Evolutionary conservation across 441 rosid genomes (phyloP).

Genomic region (Mallotus repandus): DNA sequence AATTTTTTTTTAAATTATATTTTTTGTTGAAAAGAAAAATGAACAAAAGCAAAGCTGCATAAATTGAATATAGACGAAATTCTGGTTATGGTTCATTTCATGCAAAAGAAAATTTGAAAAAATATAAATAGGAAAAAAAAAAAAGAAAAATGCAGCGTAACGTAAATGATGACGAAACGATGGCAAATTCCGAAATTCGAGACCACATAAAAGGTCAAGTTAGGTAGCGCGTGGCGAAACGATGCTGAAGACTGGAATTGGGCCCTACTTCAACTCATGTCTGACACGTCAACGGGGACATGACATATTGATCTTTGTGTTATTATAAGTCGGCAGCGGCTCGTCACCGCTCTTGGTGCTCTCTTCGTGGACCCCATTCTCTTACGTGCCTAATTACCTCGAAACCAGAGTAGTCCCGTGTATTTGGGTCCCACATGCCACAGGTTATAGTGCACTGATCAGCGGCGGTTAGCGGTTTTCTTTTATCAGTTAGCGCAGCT

Average conservation of each 20-base stretch:
- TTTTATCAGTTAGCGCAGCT: not conserved
- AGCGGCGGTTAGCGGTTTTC: not conserved
- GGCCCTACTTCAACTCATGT: not conserved
- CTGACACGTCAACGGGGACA: constrained; percentile 19
- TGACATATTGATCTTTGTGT: not conserved
- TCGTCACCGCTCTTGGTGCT: constrained; percentile 61
- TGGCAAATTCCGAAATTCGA: not conserved
- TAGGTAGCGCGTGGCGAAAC: constrained; percentile 30
- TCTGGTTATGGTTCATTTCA: not conserved
- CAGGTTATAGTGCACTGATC: too few relatives aligned
- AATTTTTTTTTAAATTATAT: too few relatives aligned
- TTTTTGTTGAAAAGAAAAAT: too few relatives aligned
- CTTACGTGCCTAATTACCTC: not conserved
- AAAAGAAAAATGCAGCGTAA: too few relatives aligned
- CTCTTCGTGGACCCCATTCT: not conserved
- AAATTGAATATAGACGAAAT: constrained; percentile 1
- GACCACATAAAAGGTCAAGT: not conserved
- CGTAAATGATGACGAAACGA: not conserved
- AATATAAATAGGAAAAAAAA: not conserved
- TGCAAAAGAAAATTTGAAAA: not conserved
- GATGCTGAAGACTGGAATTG: not conserved
- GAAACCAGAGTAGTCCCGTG: not conserved
- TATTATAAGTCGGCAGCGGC: constrained; percentile 43
- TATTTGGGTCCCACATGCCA: too few relatives aligned
- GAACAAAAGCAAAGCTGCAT: not conserved